Base-by-base conservation (phyloP, 1,139 yeast species). In the Yamadazyma dushanensis region DNA sequence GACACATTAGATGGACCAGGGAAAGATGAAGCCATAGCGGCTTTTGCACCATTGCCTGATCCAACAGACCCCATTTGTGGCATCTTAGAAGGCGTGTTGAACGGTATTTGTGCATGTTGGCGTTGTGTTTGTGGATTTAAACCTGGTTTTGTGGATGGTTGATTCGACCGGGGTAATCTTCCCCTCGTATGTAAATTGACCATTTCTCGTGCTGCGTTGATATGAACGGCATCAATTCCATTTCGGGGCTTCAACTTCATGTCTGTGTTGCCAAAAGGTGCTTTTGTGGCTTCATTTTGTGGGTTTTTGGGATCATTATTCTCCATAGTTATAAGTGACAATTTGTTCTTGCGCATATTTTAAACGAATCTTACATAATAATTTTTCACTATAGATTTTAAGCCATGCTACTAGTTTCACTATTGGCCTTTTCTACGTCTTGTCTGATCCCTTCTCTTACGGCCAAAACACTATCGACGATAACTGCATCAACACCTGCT, bases 401-500 rank as follows among this genome's bases (percentile, higher is more conserved):
- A 13, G 16, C 15, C 25, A 34, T 22, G 25, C 35, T 34, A 23
- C 41, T 39, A 8, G 31, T 32, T 21, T 40, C 44, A 26, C 40
- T 42, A 20, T 41, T 41, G 21, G 39, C 44, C 18, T 40, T 40
- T 18, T 44, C 47, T 1, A 37, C 43, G 25, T 45, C 74, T 38
- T 63, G 64, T 37, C 80, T 71, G 47, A 90, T 70, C 5, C 90
- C 96, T 50, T 84, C 85, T 54, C 97, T 74, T 10, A 90, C 95
- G 0, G 97, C 97, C 55, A 90, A 70, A 3, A 92, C 97, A 43
- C 89, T 83, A 59, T 92, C 97, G 4, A 88, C 97, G 63, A 92
- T 92, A 15, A 92, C 97, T 0, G 98, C 98, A 66, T 92, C 97
- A 7, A 92, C 96, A 10, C 97, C 97, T 8, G 95, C 92, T 47